phyloP scores from a whole-genome alignment of 495 filamentous ascomycete genomes.

The Hyaloscypha bicolor region DNA sequence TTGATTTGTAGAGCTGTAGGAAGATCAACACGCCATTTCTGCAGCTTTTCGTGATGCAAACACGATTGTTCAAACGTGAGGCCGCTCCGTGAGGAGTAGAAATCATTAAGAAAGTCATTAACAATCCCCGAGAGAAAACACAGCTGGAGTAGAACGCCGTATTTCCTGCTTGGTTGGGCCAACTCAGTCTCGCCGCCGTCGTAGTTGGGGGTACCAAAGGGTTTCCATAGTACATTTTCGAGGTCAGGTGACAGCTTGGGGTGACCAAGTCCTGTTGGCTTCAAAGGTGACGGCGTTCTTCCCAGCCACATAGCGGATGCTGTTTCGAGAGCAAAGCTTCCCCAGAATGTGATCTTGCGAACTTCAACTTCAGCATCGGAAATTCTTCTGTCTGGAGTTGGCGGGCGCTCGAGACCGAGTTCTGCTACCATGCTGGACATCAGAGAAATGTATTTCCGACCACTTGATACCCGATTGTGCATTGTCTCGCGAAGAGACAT shows the following conservation, averaged over 20 bases:
- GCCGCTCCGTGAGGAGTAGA: constrained; percentile 47
- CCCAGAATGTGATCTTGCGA: constrained; percentile 51
- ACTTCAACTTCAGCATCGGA: constrained; percentile 43
- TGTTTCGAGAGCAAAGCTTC: constrained; percentile 44
- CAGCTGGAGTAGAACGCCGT: constrained; percentile 37
- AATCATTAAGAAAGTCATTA: constrained; percentile 34
- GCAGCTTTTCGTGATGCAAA: constrained; percentile 39
- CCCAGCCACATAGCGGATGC: constrained; percentile 45
- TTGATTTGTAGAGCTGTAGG: constrained; percentile 38
- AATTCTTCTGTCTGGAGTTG: constrained; percentile 17
- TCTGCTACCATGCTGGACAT: constrained; percentile 34
- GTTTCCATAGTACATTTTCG: constrained; percentile 37
- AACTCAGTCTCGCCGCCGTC: not conserved
- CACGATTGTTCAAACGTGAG: constrained; percentile 41
- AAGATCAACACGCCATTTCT: constrained; percentile 44
- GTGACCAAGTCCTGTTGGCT: constrained; percentile 41
- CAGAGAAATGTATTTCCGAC: constrained; percentile 42
- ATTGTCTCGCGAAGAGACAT: constrained; percentile 64
- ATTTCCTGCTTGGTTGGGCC: constrained; percentile 21
- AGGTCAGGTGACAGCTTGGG: constrained; percentile 30
- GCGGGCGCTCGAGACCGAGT: constrained; percentile 32
- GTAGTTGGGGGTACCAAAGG: constrained; percentile 28
- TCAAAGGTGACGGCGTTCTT: constrained; percentile 43
- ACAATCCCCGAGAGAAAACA: constrained; percentile 45
- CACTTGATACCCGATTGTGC: constrained; percentile 37